Conservation (phyloP, 2,329 filamentous ascomycete species). For the Calonectria multiphialidica region DNA sequence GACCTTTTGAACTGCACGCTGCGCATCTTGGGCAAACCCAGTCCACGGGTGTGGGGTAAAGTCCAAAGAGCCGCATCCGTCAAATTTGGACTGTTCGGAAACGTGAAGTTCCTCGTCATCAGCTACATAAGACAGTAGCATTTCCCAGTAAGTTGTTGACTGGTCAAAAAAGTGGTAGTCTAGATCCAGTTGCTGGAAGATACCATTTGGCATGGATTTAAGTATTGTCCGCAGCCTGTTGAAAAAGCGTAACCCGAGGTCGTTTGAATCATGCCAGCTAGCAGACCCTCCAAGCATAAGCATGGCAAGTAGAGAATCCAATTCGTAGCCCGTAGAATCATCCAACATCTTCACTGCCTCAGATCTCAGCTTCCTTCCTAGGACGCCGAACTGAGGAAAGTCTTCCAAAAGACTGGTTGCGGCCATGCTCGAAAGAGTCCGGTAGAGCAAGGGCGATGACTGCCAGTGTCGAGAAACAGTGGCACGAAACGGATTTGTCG, state of each 20-base stretch:
- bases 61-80: neutral
- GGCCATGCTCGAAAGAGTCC: constrained; percentile 30
- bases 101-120: constrained; percentile 4
- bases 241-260: constrained; percentile 25
- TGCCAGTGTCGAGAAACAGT: constrained; percentile 24
- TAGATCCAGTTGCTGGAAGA: constrained; percentile 14
- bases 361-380: constrained; percentile 20
- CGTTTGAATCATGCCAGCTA: constrained; percentile 27
- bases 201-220: constrained; percentile 25
- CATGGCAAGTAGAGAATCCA: constrained; percentile 28
- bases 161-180: constrained; percentile 29
- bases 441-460: constrained; percentile 23
- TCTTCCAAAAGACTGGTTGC: constrained; percentile 23
- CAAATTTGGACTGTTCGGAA: neutral
- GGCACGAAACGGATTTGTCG: constrained; percentile 28
- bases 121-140: constrained; percentile 28
- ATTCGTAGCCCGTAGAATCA: constrained; percentile 13
- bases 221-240: constrained; percentile 2
- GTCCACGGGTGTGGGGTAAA: constrained; percentile 29
- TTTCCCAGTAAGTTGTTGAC: constrained; percentile 29
- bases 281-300: constrained; percentile 28
- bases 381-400: constrained; percentile 20
- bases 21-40: constrained; percentile 27
- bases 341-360: constrained; percentile 23
- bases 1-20: constrained; percentile 16